Evolutionary conservation across 2,329 filamentous ascomycete species (phyloP).

Genomic region (Paraphoma chrysanthemicola): DNA sequence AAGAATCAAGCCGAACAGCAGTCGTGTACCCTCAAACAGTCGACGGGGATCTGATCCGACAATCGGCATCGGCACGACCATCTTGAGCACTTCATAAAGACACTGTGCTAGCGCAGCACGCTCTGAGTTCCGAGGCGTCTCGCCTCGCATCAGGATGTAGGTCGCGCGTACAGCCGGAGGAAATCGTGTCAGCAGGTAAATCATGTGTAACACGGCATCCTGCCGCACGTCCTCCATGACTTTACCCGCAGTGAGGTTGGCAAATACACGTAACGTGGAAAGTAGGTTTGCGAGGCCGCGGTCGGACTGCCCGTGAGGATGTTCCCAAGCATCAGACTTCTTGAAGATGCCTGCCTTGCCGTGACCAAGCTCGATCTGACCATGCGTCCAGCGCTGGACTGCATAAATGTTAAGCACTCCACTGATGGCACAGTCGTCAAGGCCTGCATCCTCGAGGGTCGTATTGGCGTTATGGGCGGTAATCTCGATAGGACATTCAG

Average conservation of each 20-base stretch:
- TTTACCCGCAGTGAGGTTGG: constrained; percentile 1
- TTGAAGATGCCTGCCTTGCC: constrained; percentile 36
- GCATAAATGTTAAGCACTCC: constrained; percentile 35
- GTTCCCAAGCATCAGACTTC: constrained; percentile 33
- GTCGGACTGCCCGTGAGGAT: constrained; percentile 31
- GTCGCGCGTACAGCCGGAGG: constrained; percentile 44
- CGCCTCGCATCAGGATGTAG: constrained; percentile 41
- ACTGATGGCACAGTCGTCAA: constrained; percentile 21
- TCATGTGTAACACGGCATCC: constrained; percentile 38
- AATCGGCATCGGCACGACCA: constrained; percentile 35
- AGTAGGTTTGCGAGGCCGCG: constrained; percentile 46
- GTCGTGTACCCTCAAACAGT: constrained; percentile 42
- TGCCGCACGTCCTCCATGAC: constrained; percentile 27
- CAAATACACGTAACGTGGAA: constrained; percentile 44
- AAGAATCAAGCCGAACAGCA: constrained; percentile 46
- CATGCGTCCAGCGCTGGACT: constrained; percentile 21
- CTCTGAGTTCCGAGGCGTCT: constrained; percentile 34
- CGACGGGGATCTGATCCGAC: constrained; percentile 32
- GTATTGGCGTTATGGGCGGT: constrained; percentile 18
- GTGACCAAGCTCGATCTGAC: not conserved
- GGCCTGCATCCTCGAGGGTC: constrained; percentile 21
- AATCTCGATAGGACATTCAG: constrained; percentile 34
- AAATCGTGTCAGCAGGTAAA: constrained; percentile 40
- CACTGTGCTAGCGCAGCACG: constrained; percentile 42
- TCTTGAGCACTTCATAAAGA: constrained; percentile 34